These are phyloP conservation scores for Aspergillus thermomutatus DNA, from an alignment of 2,329 filamentous ascomycete genomes.

Conservation along the genomic window DNA sequence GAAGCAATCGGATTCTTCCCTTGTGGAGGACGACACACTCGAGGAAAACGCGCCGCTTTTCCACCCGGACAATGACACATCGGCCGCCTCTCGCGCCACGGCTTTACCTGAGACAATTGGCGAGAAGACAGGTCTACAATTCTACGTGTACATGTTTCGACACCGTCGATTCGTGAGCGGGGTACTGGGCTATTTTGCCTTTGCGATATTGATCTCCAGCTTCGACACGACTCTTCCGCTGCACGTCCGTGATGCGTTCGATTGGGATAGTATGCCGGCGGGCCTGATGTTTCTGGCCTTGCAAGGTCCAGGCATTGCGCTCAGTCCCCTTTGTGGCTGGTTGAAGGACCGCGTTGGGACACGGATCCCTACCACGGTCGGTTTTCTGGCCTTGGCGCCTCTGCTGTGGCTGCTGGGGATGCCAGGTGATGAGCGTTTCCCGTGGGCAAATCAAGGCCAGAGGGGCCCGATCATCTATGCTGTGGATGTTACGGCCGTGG, in stretches of 20 bases:
- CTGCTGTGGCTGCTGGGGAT: constrained; percentile 27
- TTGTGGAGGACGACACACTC: neutral
- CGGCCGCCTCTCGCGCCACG: neutral
- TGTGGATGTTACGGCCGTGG: constrained; percentile 15
- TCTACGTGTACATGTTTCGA: constrained; percentile 39
- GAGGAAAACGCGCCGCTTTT: constrained; percentile 11
- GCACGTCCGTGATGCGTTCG: constrained; percentile 51
- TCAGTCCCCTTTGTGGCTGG: constrained; percentile 57
- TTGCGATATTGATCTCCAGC: constrained; percentile 50
- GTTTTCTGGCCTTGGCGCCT: constrained; percentile 20
- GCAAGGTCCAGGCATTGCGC: constrained; percentile 56
- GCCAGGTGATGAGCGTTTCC: constrained; percentile 25
- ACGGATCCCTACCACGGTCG: constrained; percentile 20
- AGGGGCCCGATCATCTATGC: constrained; percentile 22
- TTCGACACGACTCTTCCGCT: constrained; percentile 57
- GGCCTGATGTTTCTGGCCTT: constrained; percentile 57
- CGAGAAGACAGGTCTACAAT: constrained; percentile 8
- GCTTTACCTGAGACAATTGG: neutral
- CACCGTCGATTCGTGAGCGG: constrained; percentile 43
- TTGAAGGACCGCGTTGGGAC: constrained; percentile 29
- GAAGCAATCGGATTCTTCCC: neutral
- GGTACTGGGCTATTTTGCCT: constrained; percentile 43
- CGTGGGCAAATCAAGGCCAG: constrained; percentile 19
- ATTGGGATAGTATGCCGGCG: constrained; percentile 53
- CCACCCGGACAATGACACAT: neutral